These are phyloP conservation scores for Escovopsis sp. DNA, from an alignment of 2,329 filamentous ascomycete species.

Conservation along the genomic window DNA sequence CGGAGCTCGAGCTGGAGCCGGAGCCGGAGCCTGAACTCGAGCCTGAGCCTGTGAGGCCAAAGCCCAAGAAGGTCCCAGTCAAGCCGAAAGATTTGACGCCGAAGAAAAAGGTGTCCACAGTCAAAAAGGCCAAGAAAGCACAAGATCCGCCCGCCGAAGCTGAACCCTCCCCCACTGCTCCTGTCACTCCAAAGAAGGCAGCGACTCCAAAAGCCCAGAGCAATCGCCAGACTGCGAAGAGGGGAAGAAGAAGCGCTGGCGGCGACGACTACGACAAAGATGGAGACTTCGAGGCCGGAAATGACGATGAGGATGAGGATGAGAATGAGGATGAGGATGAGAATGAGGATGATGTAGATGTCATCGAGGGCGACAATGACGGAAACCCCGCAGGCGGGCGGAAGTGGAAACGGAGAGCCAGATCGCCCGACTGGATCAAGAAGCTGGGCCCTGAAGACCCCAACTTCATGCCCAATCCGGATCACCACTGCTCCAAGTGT, in stretches of 20 bases:
- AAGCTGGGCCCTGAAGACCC: conserved; percentile 11
- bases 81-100: too few relatives aligned
- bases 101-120: too few relatives aligned
- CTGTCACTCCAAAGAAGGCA: too few relatives aligned
- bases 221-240: not conserved
- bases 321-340: conserved; percentile 5
- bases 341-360: conserved; percentile 2
- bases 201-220: not conserved
- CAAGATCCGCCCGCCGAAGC: too few relatives aligned
- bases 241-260: not conserved
- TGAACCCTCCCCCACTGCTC: too few relatives aligned
- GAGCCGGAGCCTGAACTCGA: too few relatives aligned
- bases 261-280: not conserved
- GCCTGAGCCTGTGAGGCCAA: too few relatives aligned
- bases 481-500: conserved; percentile 20
- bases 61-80: too few relatives aligned
- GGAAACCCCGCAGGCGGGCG: conserved; percentile 2
- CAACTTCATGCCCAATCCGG: conserved; percentile 12
- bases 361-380: not conserved
- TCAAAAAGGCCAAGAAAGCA: too few relatives aligned
- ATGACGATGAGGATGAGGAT: conserved; percentile 1
- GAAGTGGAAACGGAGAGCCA: not conserved
- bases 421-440: conserved; percentile 14
- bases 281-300: conserved; percentile 1
- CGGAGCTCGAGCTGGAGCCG: too few relatives aligned